These are phyloP conservation scores for Aspergillus sclerotiicarbonarius DNA, from an alignment of 495 filamentous ascomycete genomes.

Conservation along the genomic window DNA sequence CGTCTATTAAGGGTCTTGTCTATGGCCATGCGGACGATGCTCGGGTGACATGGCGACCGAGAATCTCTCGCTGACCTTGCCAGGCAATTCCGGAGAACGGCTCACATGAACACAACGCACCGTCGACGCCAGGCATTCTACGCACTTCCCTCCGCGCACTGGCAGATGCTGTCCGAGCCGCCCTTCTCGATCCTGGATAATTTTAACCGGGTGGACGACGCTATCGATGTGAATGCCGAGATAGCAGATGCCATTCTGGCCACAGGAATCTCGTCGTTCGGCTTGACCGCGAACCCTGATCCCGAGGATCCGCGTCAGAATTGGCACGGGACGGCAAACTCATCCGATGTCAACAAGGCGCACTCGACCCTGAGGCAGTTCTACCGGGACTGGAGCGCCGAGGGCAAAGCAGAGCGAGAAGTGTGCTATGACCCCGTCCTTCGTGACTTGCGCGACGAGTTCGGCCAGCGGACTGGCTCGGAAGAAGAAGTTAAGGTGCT, in stretches of 20 bases:
- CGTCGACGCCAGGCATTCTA: slow-evolving; percentile 88
- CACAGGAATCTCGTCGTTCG: slow-evolving; percentile 64
- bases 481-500: slow-evolving; percentile 58
- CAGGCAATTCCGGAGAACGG: slow-evolving; percentile 78
- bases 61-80: slow-evolving; percentile 1
- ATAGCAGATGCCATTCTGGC: slow-evolving; percentile 74
- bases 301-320: slow-evolving; percentile 37
- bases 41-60: neutral
- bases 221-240: slow-evolving; percentile 85
- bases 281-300: slow-evolving; percentile 37
- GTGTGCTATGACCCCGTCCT: slow-evolving; percentile 75
- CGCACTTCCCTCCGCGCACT: slow-evolving; percentile 77
- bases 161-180: slow-evolving; percentile 71
- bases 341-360: slow-evolving; percentile 81
- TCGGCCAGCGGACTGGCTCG: slow-evolving; percentile 31
- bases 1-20: neutral
- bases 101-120: slow-evolving; percentile 87
- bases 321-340: slow-evolving; percentile 65
- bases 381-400: slow-evolving; percentile 90
- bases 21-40: neutral
- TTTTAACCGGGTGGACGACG: slow-evolving; percentile 75
- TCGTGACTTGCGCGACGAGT: slow-evolving; percentile 56
- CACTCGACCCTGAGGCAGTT: slow-evolving; percentile 87
- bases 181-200: slow-evolving; percentile 81
- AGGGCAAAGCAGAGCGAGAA: slow-evolving; percentile 68